A percentile compares a stretch with the other conserved stretches of the same genome.
Evolutionary conservation across 768 basidiomycete species (phyloP).

Genomic region (Coprinopsis sp.): DNA sequence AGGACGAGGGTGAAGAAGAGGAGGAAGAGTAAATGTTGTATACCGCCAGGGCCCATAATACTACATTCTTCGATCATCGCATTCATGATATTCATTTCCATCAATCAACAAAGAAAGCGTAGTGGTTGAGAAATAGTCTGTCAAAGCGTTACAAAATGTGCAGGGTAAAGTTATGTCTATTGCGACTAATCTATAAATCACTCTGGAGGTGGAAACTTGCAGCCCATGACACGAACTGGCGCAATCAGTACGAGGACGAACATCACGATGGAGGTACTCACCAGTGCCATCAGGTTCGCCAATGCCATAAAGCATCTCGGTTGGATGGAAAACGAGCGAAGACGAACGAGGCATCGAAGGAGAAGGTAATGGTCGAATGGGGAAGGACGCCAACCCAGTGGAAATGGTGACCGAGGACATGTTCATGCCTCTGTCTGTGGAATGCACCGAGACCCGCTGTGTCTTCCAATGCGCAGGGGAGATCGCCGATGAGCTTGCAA

Average conservation of each 20-base stretch:
- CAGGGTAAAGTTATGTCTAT: not conserved
- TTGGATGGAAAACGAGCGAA: conserved; percentile 64
- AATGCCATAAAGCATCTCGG: conserved; percentile 67
- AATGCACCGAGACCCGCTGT: conserved; percentile 52
- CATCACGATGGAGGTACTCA: conserved; percentile 17
- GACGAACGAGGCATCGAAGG: conserved; percentile 47
- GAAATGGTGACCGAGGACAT: conserved; percentile 37
- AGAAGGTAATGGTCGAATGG: conserved; percentile 37
- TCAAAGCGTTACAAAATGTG: no score
- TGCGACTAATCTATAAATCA: not conserved
- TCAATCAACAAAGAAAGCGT: no score
- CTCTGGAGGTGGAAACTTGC: conserved; percentile 33
- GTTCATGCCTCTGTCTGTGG: conserved; percentile 32
- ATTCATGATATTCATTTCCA: no score
- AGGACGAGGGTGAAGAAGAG: conserved; percentile 85
- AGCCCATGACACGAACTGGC: conserved; percentile 47
- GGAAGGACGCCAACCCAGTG: conserved; percentile 43
- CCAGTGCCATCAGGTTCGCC: conserved; percentile 42
- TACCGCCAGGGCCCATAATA: not conserved
- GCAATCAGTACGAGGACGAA: not conserved
- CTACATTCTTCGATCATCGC: no score
- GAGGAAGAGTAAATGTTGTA: conserved; percentile 63
- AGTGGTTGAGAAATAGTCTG: no score
- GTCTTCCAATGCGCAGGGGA: conserved; percentile 48
- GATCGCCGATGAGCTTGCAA: conserved; percentile 61